phyloP scores from a whole-genome alignment of 345 rosid species.

The Lepidium didymum region DNA sequence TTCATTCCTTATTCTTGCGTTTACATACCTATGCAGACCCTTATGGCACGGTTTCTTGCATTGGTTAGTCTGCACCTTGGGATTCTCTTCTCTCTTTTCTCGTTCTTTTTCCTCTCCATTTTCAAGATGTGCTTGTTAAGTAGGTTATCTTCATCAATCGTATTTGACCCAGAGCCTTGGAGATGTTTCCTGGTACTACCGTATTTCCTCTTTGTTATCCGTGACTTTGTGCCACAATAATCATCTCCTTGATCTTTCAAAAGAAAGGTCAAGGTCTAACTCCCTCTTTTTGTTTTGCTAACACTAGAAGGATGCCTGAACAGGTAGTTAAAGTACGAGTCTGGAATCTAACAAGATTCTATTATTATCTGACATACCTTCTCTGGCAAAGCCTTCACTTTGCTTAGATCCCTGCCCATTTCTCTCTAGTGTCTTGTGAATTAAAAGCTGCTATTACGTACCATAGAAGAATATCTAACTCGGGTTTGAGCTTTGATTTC shows the following conservation, averaged over 20 bases:
- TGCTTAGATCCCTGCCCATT: constrained; percentile 7
- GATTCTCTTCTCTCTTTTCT: neutral
- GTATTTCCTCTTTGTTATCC: constrained; percentile 10
- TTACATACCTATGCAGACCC: neutral
- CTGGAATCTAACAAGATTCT: neutral
- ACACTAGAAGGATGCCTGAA: neutral
- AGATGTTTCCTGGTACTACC: neutral
- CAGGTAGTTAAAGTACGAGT: neutral
- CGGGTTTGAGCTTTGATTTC: neutral
- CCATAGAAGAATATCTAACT: neutral
- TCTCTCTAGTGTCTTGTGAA: neutral
- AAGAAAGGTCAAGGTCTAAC: constrained; percentile 5
- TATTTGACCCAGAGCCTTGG: constrained; percentile 7
- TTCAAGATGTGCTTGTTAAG: neutral
- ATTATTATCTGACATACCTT: neutral
- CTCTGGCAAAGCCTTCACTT: constrained; percentile 2
- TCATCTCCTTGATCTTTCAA: constrained; percentile 15
- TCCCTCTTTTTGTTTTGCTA: neutral
- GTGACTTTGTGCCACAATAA: neutral
- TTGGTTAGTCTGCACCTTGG: neutral
- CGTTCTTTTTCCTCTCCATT: neutral
- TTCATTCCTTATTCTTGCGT: constrained; percentile 29
- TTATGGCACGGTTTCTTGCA: constrained; percentile 11
- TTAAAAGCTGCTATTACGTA: neutral
- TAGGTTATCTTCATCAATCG: neutral